These are phyloP conservation scores for Xylona heveae DNA, from an alignment of 495 filamentous ascomycete species.

Conservation along the genomic window DNA sequence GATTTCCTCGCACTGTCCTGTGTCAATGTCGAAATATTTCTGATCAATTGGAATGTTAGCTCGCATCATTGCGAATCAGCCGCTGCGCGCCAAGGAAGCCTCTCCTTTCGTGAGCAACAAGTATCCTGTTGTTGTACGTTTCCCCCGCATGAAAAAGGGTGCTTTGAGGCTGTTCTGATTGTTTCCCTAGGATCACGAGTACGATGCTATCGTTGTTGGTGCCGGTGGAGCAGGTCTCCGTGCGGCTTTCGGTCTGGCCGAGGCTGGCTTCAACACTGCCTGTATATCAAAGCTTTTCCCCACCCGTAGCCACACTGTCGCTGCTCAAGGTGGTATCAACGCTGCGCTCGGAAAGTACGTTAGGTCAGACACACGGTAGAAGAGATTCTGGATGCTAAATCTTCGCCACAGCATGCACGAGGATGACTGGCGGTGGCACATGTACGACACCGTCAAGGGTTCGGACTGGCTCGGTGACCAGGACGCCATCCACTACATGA, in stretches of 20 bases:
- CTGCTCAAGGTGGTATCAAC: conserved; percentile 87
- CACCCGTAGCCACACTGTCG: conserved; percentile 87
- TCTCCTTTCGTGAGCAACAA: conserved; percentile 61
- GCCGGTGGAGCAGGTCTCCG: conserved; percentile 87
- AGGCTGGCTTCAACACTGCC: conserved; percentile 94
- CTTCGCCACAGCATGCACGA: conserved; percentile 39
- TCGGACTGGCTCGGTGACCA: conserved; percentile 98
- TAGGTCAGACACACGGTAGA: conserved; percentile 1
- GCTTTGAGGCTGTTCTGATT: conserved; percentile 3
- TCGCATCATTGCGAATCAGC: conserved; percentile 62
- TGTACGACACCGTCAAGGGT: conserved; percentile 99
- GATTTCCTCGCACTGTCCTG: conserved; percentile 5
- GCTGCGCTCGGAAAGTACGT: conserved; percentile 66
- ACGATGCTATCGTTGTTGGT: conserved; percentile 83
- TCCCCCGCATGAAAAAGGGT: conserved; percentile 16
- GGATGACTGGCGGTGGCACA: conserved; percentile 99
- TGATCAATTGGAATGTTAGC: conserved; percentile 21
- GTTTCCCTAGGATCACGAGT: conserved; percentile 40
- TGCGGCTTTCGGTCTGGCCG: conserved; percentile 87
- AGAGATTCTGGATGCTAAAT: too few species aligned
- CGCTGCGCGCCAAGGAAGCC: conserved; percentile 80
- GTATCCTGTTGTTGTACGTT: conserved; percentile 79
- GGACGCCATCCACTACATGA: conserved; percentile 99
- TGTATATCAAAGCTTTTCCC: conserved; percentile 98
- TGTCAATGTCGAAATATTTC: conserved; percentile 9